These are phyloP conservation scores for Wickerhamiella pararugosa DNA, from an alignment of 1,139 yeast species.

Conservation along the genomic window DNA sequence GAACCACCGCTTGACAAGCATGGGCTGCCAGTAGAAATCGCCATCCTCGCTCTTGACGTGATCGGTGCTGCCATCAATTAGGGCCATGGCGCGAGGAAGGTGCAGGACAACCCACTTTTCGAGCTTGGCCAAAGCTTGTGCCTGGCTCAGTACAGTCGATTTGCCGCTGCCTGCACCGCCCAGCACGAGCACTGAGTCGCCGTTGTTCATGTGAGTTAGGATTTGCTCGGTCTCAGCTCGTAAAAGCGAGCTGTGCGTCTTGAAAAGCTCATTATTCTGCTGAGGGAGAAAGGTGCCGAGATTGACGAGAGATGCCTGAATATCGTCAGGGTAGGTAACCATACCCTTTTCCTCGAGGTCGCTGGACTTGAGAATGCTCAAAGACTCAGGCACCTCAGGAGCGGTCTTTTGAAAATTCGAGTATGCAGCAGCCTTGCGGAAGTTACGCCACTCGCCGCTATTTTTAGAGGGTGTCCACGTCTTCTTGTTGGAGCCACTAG, in stretches of 20 bases:
- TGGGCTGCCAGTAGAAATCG: slow-evolving; percentile 47
- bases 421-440: slow-evolving; percentile 22
- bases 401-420: slow-evolving; percentile 17
- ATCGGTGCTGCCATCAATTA: slow-evolving; percentile 61
- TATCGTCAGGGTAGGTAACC: slow-evolving; percentile 13
- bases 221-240: slow-evolving; percentile 24
- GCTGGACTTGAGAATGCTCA: slow-evolving; percentile 5
- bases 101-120: slow-evolving; percentile 46
- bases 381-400: slow-evolving; percentile 12
- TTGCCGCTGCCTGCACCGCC: slow-evolving; percentile 79
- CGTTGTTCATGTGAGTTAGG: slow-evolving; percentile 16
- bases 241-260: slow-evolving; percentile 32
- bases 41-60: slow-evolving; percentile 38
- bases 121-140: slow-evolving; percentile 43
- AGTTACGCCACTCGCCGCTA: slow-evolving; percentile 21
- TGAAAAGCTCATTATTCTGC: slow-evolving; percentile 40
- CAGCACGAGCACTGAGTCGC: slow-evolving; percentile 29
- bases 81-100: slow-evolving; percentile 44
- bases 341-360: slow-evolving; percentile 9
- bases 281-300: slow-evolving; percentile 35
- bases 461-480: slow-evolving; percentile 20
- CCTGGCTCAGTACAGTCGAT: slow-evolving; percentile 56
- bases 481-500: slow-evolving; percentile 15
- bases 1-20: slow-evolving; percentile 52
- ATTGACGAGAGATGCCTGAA: slow-evolving; percentile 20